Evolutionary conservation across 371 early-diverging fungal genomes (phyloP).

Genomic region (Syncephalastrum contaminatum): DNA sequence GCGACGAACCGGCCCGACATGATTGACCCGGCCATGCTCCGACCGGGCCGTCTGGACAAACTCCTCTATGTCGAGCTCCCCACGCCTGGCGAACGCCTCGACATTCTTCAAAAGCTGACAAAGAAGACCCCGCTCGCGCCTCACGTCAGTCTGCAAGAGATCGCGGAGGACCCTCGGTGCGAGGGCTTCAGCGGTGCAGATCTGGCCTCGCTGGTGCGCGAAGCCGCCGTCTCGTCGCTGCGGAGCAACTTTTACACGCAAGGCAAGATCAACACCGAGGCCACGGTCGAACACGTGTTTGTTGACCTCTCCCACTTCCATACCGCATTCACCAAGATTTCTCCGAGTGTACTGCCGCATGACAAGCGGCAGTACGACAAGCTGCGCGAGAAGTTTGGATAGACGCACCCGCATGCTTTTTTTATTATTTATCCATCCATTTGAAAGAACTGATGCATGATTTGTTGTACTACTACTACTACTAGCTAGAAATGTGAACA

Average conservation of each 20-base stretch:
- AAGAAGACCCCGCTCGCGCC: slow-evolving; percentile 77
- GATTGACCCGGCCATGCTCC: slow-evolving; percentile 98
- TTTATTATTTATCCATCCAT: too few species aligned
- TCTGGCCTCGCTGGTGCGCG: slow-evolving; percentile 87
- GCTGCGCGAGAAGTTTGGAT: slow-evolving; percentile 18
- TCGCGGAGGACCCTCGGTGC: slow-evolving; percentile 76
- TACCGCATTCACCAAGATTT: slow-evolving; percentile 75
- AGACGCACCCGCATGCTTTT: slow-evolving; percentile 1
- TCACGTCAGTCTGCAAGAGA: slow-evolving; percentile 66
- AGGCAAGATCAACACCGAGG: slow-evolving; percentile 8
- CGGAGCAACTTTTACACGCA: slow-evolving; percentile 57
- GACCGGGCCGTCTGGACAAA: slow-evolving; percentile 99
- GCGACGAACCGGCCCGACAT: slow-evolving; percentile 99
- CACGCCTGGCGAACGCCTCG: slow-evolving; percentile 75
- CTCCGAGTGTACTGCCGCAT: slow-evolving; percentile 80
- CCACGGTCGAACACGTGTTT: slow-evolving; percentile 40
- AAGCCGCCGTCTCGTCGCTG: slow-evolving; percentile 86
- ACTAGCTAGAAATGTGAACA: neutral
- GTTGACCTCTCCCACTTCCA: slow-evolving; percentile 76
- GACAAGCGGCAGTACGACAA: slow-evolving; percentile 18
- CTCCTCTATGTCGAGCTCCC: slow-evolving; percentile 96
- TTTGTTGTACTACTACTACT: too few species aligned
- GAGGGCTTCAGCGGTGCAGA: slow-evolving; percentile 96
- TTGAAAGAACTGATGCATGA: too few species aligned
- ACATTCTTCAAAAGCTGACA: slow-evolving; percentile 86